Conservation (phyloP, 305 asterid genomes). For the Solanum hybrid region DNA sequence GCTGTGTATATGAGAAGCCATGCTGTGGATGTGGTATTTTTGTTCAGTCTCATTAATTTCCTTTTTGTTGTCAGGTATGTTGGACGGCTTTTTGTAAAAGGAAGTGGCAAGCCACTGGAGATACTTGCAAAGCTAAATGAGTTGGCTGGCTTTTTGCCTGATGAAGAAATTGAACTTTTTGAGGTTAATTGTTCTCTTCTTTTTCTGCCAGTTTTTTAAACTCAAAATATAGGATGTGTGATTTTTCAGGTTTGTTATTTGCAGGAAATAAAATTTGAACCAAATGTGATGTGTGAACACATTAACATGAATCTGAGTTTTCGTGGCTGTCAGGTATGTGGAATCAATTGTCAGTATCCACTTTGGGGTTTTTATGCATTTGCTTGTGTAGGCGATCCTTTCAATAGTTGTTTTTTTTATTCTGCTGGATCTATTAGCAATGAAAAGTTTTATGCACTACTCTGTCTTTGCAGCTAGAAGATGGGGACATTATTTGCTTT, state of each 20-base stretch:
- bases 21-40: not conserved
- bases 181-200: conserved; percentile 17
- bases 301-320: conserved; percentile 17
- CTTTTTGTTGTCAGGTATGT: conserved; percentile 17
- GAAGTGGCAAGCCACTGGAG: conserved; percentile 27
- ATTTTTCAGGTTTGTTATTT: conserved; percentile 1
- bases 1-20: not conserved
- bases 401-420: not conserved
- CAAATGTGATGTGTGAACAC: conserved; percentile 28
- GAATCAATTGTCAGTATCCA: not conserved
- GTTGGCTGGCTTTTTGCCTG: conserved; percentile 27
- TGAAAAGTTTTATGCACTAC: not conserved
- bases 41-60: not conserved
- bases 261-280: conserved; percentile 47
- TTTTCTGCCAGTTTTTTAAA: not conserved
- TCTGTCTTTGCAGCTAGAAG: conserved; percentile 31
- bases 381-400: not conserved
- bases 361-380: not conserved
- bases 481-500: conserved; percentile 46
- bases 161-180: conserved; percentile 31
- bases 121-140: conserved; percentile 20
- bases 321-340: conserved; percentile 21
- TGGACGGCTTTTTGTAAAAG: conserved; percentile 29
- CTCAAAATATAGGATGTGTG: not conserved
- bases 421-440: not conserved